Conservation (phyloP, 306 rosid species). For the Vigna hirtella region DNA sequence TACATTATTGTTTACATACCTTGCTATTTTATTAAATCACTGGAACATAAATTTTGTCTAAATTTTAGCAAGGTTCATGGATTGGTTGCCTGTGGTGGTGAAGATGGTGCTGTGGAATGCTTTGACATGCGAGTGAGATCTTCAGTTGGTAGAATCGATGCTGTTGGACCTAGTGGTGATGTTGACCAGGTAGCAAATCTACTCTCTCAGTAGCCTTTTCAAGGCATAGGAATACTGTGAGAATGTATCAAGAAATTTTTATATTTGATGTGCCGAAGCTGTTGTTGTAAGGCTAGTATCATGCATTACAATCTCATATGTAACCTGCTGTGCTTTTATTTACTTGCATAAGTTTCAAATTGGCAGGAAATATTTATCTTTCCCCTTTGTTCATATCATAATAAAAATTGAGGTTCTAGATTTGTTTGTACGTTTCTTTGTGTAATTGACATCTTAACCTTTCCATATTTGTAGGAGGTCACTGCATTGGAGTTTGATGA, state of each 20-base stretch:
- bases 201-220: slow-evolving; percentile 24
- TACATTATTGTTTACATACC: slow-evolving; percentile 7
- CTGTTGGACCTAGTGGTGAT: slow-evolving; percentile 80
- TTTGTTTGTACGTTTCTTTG: slow-evolving; percentile 34
- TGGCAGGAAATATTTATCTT: slow-evolving; percentile 28
- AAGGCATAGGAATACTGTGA: slow-evolving; percentile 7
- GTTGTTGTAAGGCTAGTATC: slow-evolving; percentile 4
- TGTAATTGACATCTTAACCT: slow-evolving; percentile 16
- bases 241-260: slow-evolving; percentile 15
- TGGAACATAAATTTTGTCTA: slow-evolving; percentile 35
- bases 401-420: slow-evolving; percentile 3
- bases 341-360: slow-evolving; percentile 30
- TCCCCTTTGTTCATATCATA: slow-evolving; percentile 4
- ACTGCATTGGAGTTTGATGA: slow-evolving; percentile 87
- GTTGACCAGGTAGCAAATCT: slow-evolving; percentile 65
- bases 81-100: slow-evolving; percentile 95
- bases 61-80: slow-evolving; percentile 89
- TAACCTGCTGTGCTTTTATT: slow-evolving; percentile 12
- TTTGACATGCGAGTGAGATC: slow-evolving; percentile 84
- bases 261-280: slow-evolving; percentile 18
- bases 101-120: slow-evolving; percentile 95
- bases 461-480: slow-evolving; percentile 74
- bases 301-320: slow-evolving; percentile 1
- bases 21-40: slow-evolving; percentile 31
- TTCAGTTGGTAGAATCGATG: slow-evolving; percentile 91